Percentiles rank a stretch among this genome's conserved stretches.
Conservation (phyloP, 179 eudicot species). For the Beta lomatogona region DNA sequence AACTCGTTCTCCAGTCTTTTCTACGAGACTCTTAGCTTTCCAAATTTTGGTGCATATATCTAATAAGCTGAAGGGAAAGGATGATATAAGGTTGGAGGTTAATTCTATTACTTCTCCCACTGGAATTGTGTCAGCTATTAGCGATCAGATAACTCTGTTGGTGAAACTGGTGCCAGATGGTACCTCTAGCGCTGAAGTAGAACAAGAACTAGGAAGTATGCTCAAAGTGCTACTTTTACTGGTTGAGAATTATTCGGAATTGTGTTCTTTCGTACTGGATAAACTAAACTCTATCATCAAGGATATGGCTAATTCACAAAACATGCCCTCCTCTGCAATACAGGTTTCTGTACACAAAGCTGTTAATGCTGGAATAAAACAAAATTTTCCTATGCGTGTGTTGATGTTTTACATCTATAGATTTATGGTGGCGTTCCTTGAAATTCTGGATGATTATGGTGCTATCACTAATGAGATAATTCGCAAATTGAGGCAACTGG, state of each 20-base stretch:
- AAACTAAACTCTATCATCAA: conserved; percentile 40
- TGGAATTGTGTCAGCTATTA: conserved; percentile 40
- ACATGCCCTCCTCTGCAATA: conserved; percentile 23
- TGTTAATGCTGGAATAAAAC: conserved; percentile 31
- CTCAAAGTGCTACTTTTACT: conserved; percentile 46
- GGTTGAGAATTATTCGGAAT: conserved; percentile 42
- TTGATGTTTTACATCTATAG: conserved; percentile 42
- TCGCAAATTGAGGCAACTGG: conserved; percentile 41
- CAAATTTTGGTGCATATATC: conserved; percentile 48
- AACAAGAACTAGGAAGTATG: conserved; percentile 47
- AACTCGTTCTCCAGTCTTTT: conserved; percentile 43
- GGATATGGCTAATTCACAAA: conserved; percentile 33
- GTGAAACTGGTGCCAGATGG: conserved; percentile 30
- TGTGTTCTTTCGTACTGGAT: conserved; percentile 49
- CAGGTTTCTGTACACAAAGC: conserved; percentile 35
- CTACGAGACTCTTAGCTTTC: conserved; percentile 56
- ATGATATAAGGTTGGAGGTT: conserved; percentile 34
- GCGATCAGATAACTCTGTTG: conserved; percentile 47
- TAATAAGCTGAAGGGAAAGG: conserved; percentile 41
- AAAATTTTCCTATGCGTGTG: conserved; percentile 26
- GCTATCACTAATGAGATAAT: conserved; percentile 35
- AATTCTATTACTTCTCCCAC: conserved; percentile 38
- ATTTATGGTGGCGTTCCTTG: conserved; percentile 48
- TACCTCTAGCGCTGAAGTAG: conserved; percentile 37
- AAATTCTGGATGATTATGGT: conserved; percentile 41